phyloP scores from a whole-genome alignment of 148 eudicot species.

The Cornus kousa region DNA sequence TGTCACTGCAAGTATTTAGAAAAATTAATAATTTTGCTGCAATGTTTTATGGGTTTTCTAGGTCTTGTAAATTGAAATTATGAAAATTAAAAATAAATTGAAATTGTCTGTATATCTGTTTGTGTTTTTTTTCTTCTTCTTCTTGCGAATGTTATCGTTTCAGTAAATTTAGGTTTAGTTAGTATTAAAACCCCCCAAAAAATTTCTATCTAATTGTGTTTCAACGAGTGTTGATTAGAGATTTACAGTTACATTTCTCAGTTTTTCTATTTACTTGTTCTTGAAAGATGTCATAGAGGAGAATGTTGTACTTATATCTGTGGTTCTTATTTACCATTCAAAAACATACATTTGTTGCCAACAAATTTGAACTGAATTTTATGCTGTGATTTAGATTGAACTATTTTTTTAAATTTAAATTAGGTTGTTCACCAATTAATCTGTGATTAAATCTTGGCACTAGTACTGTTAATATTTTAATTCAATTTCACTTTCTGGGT shows the following conservation, averaged over 20 bases:
- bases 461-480: background rate
- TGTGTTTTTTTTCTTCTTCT: background rate
- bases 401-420: background rate
- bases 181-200: too few relatives aligned
- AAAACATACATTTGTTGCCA: background rate
- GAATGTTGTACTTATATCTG: background rate
- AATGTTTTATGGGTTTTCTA: background rate
- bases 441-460: too few relatives aligned
- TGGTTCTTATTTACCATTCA: background rate
- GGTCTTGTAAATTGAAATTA: background rate
- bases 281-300: background rate
- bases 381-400: background rate
- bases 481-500: constrained; percentile 7
- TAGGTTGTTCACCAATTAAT: too few relatives aligned
- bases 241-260: background rate
- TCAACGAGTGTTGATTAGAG: background rate
- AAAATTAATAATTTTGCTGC: background rate
- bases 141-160: background rate
- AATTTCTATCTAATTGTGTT: too few relatives aligned
- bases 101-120: too few relatives aligned
- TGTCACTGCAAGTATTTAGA: background rate
- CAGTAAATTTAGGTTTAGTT: too few relatives aligned
- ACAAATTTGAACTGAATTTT: background rate
- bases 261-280: background rate
- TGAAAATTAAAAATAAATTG: too few relatives aligned